Evolutionary conservation across 306 rosid genomes (phyloP), one percentile per base, ranked within the genome.

Genomic region (Begonia loranthoides): DNA sequence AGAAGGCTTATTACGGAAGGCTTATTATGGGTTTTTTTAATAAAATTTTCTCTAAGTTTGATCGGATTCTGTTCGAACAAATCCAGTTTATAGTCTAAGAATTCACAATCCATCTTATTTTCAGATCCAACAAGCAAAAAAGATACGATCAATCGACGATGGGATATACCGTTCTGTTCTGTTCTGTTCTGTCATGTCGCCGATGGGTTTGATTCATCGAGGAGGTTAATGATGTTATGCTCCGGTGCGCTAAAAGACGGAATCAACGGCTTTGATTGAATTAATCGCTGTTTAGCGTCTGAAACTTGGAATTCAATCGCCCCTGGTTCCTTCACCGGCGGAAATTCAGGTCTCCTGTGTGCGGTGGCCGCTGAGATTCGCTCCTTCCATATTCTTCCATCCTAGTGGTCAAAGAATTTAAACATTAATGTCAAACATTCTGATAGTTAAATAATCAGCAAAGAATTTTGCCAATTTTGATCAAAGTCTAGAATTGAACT

Each of bases 381-480:
- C 62, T 90, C 87, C 76, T 85, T 90, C 99, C 99, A 90, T 66
- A 90, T 74, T 66, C 94, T 78, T 66, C 92, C 99, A 69, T 90
- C 99, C 95, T 90, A 73, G 56, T 34, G 49, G 57, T 56, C 17
- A 17, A 62, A 40, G 13, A 43, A 10, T 43, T 10, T 10, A 39
- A 39, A 39, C n/a, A n/a, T n/a, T n/a, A n/a, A n/a, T n/a, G n/a
- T n/a, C n/a, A 28, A 28, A 5, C 2, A 0, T 28, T 28, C 36
- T 4, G 5, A 28, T 28, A 28, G 36, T 28, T 28, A 0, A 43
- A 43, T 11, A 43, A 43, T 10, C 13, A 43, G 15, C 8, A 2
- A 2, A 43, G 47, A 43, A 43, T 43, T 11, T 5, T 39, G 10
- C 43, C 43, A 39, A 39, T 5, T 39, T 12, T 10, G 47, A 43